A percentile compares a stretch with the other conserved stretches of the same genome.
phyloP scores from a whole-genome alignment of 2,329 filamentous ascomycete genomes.

The Aureobasidium sp. region DNA sequence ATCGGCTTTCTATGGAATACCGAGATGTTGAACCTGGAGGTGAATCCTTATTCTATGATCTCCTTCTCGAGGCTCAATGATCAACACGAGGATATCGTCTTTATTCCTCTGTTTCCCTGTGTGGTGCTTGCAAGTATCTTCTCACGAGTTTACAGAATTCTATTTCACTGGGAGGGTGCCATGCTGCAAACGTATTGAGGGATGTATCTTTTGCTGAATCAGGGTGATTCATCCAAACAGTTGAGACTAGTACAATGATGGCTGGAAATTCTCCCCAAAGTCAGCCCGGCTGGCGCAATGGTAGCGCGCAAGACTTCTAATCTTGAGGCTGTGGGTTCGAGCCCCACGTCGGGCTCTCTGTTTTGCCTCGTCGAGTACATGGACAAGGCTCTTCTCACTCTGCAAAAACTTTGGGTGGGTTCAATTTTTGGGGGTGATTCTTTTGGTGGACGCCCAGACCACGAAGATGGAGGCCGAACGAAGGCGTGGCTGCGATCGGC shows the following conservation, averaged over 20 bases:
- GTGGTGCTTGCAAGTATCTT: no score
- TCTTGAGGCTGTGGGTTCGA: slow-evolving; percentile 17
- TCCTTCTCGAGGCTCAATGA: no score
- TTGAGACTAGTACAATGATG: neutral
- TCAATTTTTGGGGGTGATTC: neutral
- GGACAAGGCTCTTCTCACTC: no score
- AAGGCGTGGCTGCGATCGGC: neutral
- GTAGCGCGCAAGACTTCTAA: slow-evolving; percentile 17
- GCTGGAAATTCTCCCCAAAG: neutral
- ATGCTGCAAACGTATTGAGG: no score
- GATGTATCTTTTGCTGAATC: neutral
- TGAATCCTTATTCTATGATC: no score
- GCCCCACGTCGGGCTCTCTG: slow-evolving; percentile 6
- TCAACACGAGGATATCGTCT: no score
- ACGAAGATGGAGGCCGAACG: neutral
- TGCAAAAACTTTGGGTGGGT: neutral
- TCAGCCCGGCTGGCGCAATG: slow-evolving; percentile 15
- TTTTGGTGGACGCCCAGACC: neutral
- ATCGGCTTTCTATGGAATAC: no score
- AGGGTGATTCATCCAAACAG: no score
- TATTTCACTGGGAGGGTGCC: no score
- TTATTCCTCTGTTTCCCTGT: no score
- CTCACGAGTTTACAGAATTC: no score
- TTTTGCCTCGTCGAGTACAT: neutral
- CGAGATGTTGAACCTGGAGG: no score